These are phyloP conservation scores for Lichtheimia hyalospora DNA, from an alignment of 371 early-diverging fungal species.

Conservation along the genomic window DNA sequence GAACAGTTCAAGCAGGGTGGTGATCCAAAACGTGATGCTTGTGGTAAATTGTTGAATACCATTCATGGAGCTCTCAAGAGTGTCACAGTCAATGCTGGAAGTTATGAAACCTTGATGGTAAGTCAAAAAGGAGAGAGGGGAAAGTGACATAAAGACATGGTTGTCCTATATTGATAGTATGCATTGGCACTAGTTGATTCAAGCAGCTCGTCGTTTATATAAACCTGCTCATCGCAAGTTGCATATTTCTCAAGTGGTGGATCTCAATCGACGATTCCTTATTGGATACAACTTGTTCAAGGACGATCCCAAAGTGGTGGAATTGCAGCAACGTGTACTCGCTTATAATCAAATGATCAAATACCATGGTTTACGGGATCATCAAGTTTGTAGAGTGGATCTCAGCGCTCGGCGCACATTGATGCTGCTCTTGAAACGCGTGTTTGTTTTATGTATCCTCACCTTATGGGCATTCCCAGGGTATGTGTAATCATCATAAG, in stretches of 20 bases:
- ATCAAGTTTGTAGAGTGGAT: constrained; percentile 82
- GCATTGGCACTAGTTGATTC: constrained; percentile 70
- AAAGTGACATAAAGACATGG: too few species aligned
- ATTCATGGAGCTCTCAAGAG: constrained; percentile 78
- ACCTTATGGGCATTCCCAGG: constrained; percentile 79
- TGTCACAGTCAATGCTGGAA: constrained; percentile 92
- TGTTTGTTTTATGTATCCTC: constrained; percentile 60
- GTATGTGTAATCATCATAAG: constrained; percentile 31
- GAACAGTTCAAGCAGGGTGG: constrained; percentile 86
- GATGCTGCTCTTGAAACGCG: constrained; percentile 57
- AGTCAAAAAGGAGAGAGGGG: not conserved
- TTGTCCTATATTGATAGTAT: too few species aligned
- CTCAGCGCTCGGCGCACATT: constrained; percentile 66
- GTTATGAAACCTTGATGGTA: constrained; percentile 91
- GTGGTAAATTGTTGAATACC: constrained; percentile 73
- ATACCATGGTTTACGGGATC: constrained; percentile 89
- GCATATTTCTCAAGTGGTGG: constrained; percentile 76
- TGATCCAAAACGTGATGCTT: constrained; percentile 77
- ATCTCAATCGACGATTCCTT: constrained; percentile 84
- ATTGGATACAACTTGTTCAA: constrained; percentile 74
- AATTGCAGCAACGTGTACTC: constrained; percentile 64
- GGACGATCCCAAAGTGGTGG: constrained; percentile 72
- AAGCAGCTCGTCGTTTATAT: constrained; percentile 94
- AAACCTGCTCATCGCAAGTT: constrained; percentile 83
- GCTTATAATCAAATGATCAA: constrained; percentile 84